Evolutionary conservation across 306 rosid genomes (phyloP).

Genomic region (Betula pendula): DNA sequence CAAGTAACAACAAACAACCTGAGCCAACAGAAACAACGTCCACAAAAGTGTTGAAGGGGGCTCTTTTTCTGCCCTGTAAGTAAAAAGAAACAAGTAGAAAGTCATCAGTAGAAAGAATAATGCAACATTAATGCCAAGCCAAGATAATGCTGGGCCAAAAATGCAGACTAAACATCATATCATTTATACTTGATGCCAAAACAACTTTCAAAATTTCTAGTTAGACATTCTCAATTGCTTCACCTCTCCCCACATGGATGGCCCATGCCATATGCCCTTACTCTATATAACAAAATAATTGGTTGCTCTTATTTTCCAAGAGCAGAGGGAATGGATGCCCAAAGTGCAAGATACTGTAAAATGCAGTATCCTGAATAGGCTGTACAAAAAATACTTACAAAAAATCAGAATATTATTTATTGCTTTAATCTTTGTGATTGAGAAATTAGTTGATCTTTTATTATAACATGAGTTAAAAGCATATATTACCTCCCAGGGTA

Average conservation of each 20-base stretch:
- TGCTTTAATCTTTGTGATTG: neutral
- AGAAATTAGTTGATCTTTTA: neutral
- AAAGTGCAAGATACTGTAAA: neutral
- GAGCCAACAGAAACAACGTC: conserved; percentile 89
- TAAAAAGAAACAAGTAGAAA: conserved; percentile 13
- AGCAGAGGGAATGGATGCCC: neutral
- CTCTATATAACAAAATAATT: neutral
- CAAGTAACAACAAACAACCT: conserved; percentile 50
- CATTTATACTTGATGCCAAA: neutral
- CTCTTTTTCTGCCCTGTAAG: conserved; percentile 70
- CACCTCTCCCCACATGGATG: neutral
- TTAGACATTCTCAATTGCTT: neutral
- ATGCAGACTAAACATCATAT: neutral
- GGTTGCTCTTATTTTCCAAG: neutral
- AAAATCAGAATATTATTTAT: neutral
- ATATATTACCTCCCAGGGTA: conserved; percentile 79
- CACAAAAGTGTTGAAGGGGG: conserved; percentile 96
- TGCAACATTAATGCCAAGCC: conserved; percentile 16
- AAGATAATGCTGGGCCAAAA: conserved; percentile 12
- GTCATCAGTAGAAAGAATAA: conserved; percentile 23
- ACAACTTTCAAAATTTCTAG: neutral
- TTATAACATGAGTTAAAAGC: neutral
- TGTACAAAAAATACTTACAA: neutral
- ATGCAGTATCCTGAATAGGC: neutral
- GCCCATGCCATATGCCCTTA: neutral